phyloP scores from a whole-genome alignment of 176 grass and related monocot genomes.

The Alopecurus myosuroides region DNA sequence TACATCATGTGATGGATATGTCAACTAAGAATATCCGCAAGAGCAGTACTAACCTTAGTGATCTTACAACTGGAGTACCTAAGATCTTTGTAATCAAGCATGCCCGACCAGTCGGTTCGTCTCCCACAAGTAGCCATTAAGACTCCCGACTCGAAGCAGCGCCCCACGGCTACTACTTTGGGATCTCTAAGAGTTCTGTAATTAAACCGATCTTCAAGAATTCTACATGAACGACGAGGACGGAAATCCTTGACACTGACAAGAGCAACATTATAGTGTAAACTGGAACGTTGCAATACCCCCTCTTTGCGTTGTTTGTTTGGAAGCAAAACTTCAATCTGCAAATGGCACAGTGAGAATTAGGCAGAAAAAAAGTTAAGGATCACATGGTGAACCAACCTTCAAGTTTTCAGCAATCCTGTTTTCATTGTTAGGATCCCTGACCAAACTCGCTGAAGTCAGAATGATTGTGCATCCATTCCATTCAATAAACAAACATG shows the following conservation, averaged over 20 bases:
- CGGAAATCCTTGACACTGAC: background rate
- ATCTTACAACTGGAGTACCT: constrained; percentile 11
- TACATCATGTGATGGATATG: background rate
- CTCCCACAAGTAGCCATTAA: background rate
- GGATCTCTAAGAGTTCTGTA: background rate
- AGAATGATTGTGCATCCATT: background rate
- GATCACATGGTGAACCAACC: background rate
- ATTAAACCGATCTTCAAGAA: background rate
- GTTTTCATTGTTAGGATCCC: background rate
- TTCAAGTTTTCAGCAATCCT: background rate
- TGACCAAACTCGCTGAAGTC: constrained; percentile 8
- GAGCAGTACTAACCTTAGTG: constrained; percentile 3
- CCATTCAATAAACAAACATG: background rate
- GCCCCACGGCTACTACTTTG: background rate
- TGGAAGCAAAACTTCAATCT: constrained; percentile 13
- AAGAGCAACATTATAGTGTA: constrained; percentile 4
- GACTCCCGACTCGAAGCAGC: background rate
- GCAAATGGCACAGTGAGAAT: background rate
- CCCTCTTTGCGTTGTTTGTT: background rate
- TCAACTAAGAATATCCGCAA: background rate
- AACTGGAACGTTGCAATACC: background rate
- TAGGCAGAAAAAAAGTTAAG: background rate
- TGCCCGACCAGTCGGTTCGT: background rate
- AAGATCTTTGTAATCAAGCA: background rate
- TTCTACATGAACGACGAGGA: background rate